Percentiles rank a stretch among this genome's conserved stretches.
phyloP scores from a whole-genome alignment of 2,329 filamentous ascomycete genomes.

The Dryadomyces quercivorus region DNA sequence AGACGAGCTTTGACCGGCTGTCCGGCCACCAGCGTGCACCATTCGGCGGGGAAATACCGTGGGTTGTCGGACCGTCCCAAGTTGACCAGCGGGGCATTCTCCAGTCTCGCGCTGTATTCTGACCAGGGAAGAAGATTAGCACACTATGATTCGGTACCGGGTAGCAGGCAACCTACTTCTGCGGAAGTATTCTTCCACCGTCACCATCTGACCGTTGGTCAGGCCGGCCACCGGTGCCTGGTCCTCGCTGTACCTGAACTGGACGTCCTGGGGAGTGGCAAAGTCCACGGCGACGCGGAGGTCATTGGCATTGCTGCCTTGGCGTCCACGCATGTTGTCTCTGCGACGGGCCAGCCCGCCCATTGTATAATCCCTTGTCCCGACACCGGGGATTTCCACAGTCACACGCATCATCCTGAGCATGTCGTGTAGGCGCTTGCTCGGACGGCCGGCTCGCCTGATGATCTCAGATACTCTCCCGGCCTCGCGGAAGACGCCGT shows the following conservation, averaged over 20 bases:
- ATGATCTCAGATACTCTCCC: conserved; percentile 24
- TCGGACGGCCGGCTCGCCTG: conserved; percentile 1
- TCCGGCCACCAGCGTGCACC: conserved; percentile 50
- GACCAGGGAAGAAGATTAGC: not conserved
- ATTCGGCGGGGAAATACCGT: conserved; percentile 54
- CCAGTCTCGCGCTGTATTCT: not conserved
- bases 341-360: conserved; percentile 6
- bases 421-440: conserved; percentile 3
- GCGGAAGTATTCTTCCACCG: conserved; percentile 5
- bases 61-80: conserved; percentile 45
- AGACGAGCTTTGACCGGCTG: conserved; percentile 52
- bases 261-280: not conserved
- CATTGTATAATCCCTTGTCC: conserved; percentile 19
- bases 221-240: not conserved
- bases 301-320: not conserved
- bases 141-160: not conserved
- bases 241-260: not conserved
- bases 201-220: not conserved
- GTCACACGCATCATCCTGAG: conserved; percentile 15
- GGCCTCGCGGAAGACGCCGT: conserved; percentile 36
- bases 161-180: conserved; percentile 5
- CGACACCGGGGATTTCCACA: conserved; percentile 19
- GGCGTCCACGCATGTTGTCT: conserved; percentile 4
- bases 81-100: conserved; percentile 48
- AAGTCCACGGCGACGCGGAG: not conserved